These are phyloP conservation scores for Crithidia fasciculata DNA, from an alignment of 208 protist species.

Conservation along the genomic window DNA sequence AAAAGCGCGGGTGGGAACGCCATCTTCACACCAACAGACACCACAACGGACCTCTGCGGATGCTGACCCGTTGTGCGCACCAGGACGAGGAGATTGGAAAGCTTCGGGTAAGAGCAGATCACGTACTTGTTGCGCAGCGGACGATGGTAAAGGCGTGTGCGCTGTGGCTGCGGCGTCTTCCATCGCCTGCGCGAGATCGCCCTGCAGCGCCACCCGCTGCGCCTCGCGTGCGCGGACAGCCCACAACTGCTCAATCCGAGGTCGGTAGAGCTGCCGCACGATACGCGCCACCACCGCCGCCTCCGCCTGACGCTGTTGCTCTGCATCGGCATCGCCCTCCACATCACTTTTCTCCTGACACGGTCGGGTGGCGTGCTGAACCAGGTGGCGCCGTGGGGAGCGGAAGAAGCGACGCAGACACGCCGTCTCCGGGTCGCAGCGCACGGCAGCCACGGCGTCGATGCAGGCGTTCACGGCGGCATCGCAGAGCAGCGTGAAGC, in stretches of 20 bases:
- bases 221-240: slow-evolving; percentile 21
- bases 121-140: not conserved
- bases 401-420: slow-evolving; percentile 66
- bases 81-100: slow-evolving; percentile 16
- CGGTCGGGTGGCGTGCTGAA: not conserved
- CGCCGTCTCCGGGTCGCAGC: slow-evolving; percentile 51
- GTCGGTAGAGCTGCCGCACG: slow-evolving; percentile 24
- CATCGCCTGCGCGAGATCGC: slow-evolving; percentile 19
- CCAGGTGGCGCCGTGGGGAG: slow-evolving; percentile 42
- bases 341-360: not conserved
- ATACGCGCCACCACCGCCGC: slow-evolving; percentile 16
- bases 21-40: slow-evolving; percentile 13
- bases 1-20: slow-evolving; percentile 16
- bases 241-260: slow-evolving; percentile 48
- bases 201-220: slow-evolving; percentile 10
- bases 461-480: slow-evolving; percentile 23
- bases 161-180: not conserved
- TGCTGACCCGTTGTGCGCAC: not conserved
- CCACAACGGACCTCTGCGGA: not conserved
- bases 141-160: not conserved
- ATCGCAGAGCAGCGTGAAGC: slow-evolving; percentile 49
- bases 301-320: not conserved
- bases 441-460: slow-evolving; percentile 47
- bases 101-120: not conserved
- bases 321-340: not conserved